These are phyloP conservation scores for Canna indica DNA, from an alignment of 176 grass and related monocot genomes.

Conservation along the genomic window DNA sequence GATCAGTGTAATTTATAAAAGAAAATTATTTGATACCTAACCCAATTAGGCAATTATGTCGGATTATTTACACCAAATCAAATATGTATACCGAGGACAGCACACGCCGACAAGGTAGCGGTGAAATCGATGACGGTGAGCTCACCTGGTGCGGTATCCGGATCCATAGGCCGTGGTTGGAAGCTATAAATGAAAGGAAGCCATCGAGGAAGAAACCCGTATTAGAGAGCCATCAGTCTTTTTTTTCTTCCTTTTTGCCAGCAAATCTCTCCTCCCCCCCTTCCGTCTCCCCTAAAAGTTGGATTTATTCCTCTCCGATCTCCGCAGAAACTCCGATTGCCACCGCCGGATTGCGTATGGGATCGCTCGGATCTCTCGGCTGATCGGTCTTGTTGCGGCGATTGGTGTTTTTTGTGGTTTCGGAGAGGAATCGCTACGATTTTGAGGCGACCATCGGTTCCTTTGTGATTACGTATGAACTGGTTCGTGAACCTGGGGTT, in stretches of 20 bases:
- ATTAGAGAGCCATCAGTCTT: too few relatives aligned
- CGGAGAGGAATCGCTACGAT: neutral
- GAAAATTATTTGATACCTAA: too few relatives aligned
- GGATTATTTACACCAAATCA: too few relatives aligned
- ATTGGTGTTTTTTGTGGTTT: neutral
- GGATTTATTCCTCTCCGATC: neutral
- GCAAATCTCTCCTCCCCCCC: neutral
- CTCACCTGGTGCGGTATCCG: too few relatives aligned
- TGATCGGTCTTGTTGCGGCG: slow-evolving; percentile 1
- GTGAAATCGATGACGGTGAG: too few relatives aligned
- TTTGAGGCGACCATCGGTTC: slow-evolving; percentile 8
- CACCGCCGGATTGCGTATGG: slow-evolving; percentile 6
- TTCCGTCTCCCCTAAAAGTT: neutral
- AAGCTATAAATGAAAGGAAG: slow-evolving; percentile 4
- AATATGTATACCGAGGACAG: too few relatives aligned
- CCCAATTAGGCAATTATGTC: too few relatives aligned
- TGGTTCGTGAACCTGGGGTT: slow-evolving; percentile 96
- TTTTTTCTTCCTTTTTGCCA: neutral
- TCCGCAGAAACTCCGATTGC: neutral
- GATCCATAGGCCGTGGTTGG: neutral
- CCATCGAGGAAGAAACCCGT: neutral
- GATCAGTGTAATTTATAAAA: too few relatives aligned
- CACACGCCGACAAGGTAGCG: too few relatives aligned
- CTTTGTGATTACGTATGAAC: slow-evolving; percentile 56
- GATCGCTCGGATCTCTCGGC: slow-evolving; percentile 8